A percentile compares a stretch with the other conserved stretches of the same genome.
phyloP scores from a whole-genome alignment of 2,329 filamentous ascomycete species.

The Trichoderma simmonsii region DNA sequence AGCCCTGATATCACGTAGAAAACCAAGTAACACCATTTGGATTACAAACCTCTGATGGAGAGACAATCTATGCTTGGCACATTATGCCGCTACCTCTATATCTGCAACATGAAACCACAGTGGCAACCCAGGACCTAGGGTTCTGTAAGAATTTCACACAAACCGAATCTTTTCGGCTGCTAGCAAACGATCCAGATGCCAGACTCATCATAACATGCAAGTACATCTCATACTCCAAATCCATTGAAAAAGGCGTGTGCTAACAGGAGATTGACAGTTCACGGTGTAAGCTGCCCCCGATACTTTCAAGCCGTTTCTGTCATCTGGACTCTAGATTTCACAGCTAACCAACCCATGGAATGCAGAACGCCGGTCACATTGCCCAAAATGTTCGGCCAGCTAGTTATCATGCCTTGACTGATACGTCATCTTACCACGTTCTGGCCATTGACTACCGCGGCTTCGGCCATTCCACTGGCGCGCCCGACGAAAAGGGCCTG shows the following conservation, averaged over 20 bases:
- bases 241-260: neutral
- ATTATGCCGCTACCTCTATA: conserved; percentile 78
- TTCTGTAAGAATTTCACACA: conserved; percentile 52
- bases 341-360: conserved; percentile 22
- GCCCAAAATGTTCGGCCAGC: conserved; percentile 73
- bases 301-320: neutral
- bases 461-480: conserved; percentile 77
- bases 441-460: conserved; percentile 90
- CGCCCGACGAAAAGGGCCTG: conserved; percentile 74
- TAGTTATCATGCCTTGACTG: conserved; percentile 73
- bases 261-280: conserved; percentile 42
- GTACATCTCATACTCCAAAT: conserved; percentile 25
- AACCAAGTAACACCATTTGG: conserved; percentile 88
- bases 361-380: conserved; percentile 79
- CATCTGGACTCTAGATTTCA: conserved; percentile 27
- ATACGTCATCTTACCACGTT: conserved; percentile 72
- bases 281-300: conserved; percentile 52
- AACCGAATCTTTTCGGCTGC: conserved; percentile 57
- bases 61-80: conserved; percentile 86
- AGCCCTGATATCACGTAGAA: conserved; percentile 44
- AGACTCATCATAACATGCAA: conserved; percentile 63
- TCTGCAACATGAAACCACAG: conserved; percentile 62
- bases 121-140: conserved; percentile 52
- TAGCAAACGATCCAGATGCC: conserved; percentile 61
- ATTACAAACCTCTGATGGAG: conserved; percentile 69